Conservation (phyloP, 2,329 filamentous ascomycete genomes). For the Colletotrichum coccodes region DNA sequence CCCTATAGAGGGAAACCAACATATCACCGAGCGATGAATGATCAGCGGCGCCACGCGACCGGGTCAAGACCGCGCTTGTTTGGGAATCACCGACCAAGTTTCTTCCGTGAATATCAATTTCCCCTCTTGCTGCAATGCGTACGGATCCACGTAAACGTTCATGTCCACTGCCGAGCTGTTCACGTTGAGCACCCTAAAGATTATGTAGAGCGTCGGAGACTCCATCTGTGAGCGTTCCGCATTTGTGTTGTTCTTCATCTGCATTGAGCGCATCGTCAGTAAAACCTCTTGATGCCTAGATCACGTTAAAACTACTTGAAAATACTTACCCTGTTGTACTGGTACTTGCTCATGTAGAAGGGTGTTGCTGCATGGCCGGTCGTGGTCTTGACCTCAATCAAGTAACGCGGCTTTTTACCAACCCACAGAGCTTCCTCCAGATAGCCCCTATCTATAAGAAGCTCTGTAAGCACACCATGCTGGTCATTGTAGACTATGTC, state of each 20-base stretch:
- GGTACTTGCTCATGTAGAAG: constrained; percentile 58
- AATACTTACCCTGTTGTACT: constrained; percentile 50
- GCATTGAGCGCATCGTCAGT: not conserved
- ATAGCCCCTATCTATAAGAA: constrained; percentile 46
- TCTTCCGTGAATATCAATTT: not conserved
- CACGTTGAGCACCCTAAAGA: not conserved
- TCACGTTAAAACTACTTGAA: rapidly evolving
- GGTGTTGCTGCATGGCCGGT: constrained; percentile 46
- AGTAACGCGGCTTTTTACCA: constrained; percentile 48
- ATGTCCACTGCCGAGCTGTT: not conserved
- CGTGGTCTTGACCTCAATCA: constrained; percentile 63
- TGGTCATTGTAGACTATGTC: constrained; percentile 57
- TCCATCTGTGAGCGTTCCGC: not conserved
- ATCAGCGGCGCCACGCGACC: too few species aligned
- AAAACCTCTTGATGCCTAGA: not conserved
- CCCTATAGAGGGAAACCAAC: too few species aligned
- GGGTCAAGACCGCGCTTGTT: not conserved
- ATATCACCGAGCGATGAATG: too few species aligned
- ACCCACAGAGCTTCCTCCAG: constrained; percentile 40
- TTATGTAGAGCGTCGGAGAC: not conserved
- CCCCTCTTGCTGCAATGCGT: not conserved
- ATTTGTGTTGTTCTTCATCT: not conserved
- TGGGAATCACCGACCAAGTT: constrained; percentile 4
- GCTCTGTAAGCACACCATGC: constrained; percentile 42
- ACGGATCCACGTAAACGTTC: constrained; percentile 1